phyloP scores from a whole-genome alignment of 2,329 filamentous ascomycete species.

The Pestalotiopsis sp. region DNA sequence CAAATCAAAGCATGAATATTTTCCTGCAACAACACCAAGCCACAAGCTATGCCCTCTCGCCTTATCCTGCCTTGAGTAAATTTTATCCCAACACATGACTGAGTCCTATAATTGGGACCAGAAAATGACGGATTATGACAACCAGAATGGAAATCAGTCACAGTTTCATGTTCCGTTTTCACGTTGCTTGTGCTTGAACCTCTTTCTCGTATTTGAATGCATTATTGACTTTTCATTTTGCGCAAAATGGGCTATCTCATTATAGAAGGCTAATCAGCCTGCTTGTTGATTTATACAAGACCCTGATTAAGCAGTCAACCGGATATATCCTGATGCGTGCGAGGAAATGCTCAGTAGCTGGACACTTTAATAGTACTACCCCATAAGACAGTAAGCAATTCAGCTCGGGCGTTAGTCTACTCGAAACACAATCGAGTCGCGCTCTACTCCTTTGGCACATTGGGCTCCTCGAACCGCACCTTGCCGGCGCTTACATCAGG shows the following conservation, averaged over 20 bases:
- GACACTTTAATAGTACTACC: too few species aligned
- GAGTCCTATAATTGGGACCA: too few species aligned
- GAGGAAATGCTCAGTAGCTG: too few species aligned
- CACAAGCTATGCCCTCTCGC: background rate
- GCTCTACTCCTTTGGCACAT: slow-evolving; percentile 18
- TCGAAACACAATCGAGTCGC: slow-evolving; percentile 10
- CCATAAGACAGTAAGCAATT: too few species aligned
- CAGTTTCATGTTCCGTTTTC: too few species aligned
- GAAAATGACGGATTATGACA: too few species aligned
- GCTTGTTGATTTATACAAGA: background rate
- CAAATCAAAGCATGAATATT: background rate
- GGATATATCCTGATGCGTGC: too few species aligned
- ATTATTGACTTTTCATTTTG: background rate
- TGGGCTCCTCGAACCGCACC: slow-evolving; percentile 32
- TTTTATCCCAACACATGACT: too few species aligned
- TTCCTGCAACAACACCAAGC: background rate
- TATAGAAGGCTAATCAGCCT: background rate
- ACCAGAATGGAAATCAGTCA: too few species aligned
- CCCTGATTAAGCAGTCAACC: background rate
- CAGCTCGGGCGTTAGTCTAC: background rate
- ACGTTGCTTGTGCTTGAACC: too few species aligned
- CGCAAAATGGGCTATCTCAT: background rate
- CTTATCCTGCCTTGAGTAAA: background rate
- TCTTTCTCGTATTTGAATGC: background rate
- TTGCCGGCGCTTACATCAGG: slow-evolving; percentile 77